phyloP scores from a whole-genome alignment of 176 grass and related monocot species.

The Chloris gayana region DNA sequence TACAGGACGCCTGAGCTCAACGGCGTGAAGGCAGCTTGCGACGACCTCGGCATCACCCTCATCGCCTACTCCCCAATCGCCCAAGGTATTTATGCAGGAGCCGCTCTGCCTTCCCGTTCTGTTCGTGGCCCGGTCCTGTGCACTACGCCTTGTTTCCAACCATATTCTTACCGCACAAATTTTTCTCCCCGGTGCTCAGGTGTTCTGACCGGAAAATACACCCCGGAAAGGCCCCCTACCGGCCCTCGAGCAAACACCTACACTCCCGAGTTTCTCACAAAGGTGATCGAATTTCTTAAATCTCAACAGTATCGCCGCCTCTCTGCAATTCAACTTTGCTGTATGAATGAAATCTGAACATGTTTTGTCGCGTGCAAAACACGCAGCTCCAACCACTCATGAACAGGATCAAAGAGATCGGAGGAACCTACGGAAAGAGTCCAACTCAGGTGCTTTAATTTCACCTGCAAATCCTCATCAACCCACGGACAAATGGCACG shows the following conservation, averaged over 20 bases:
- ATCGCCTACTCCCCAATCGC: slow-evolving; percentile 83
- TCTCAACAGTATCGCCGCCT: neutral
- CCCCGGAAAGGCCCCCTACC: slow-evolving; percentile 66
- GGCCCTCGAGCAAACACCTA: slow-evolving; percentile 66
- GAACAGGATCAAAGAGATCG: slow-evolving; percentile 80
- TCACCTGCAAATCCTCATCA: neutral
- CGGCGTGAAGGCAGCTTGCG: slow-evolving; percentile 68
- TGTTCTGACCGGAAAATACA: slow-evolving; percentile 74
- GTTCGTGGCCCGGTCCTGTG: neutral
- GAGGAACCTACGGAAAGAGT: slow-evolving; percentile 73
- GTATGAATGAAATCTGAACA: slow-evolving; percentile 28
- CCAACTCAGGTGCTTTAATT: slow-evolving; percentile 73
- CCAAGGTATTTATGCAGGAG: slow-evolving; percentile 47
- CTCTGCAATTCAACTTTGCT: neutral
- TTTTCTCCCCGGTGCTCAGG: slow-evolving; percentile 35
- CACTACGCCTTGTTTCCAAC: neutral
- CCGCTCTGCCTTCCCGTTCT: no score
- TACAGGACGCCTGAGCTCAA: slow-evolving; percentile 71
- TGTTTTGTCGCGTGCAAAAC: neutral
- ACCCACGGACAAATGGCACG: neutral
- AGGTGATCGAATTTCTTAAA: slow-evolving; percentile 37
- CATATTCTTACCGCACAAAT: neutral
- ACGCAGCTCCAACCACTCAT: slow-evolving; percentile 87
- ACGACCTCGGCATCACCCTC: slow-evolving; percentile 77
- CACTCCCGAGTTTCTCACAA: slow-evolving; percentile 65